Base-by-base conservation (phyloP, 2,329 filamentous ascomycete genomes). In the Penicillium sp. region DNA sequence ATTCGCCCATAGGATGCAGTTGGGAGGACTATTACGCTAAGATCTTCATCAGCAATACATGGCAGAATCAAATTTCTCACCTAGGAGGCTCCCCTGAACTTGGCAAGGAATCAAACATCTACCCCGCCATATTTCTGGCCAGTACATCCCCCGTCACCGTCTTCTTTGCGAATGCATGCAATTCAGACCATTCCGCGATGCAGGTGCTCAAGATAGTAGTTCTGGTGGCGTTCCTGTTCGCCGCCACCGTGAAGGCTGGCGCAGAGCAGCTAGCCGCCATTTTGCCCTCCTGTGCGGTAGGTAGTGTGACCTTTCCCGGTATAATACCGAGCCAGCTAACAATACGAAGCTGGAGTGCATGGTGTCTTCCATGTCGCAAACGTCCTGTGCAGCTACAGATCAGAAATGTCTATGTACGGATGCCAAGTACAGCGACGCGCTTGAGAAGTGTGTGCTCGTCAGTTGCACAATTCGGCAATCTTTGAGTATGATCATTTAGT, bases 361-460 rank as follows among this genome's bases (percentile, higher is more conserved):
- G 59, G 60, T 56, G 6, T 35, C 45, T 26, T 66, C 68, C 1
- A 61, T 78, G 22, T 67, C 73, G 4, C 66, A 72, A 62, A 81
- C 79, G 1, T 64, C 63, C 10, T 82, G 80, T 60, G 67, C 73
- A 4, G 62, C 71, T 1, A 77, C 79, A 4, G 71, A 81, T 58
- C 71, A 73, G 49, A 69, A 70, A 19, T 82, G 80, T 60, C 70
- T 81, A 24, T 82, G 80, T 63, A 74, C 68, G 1, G 73, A 80
- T 62, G 58, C 59, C 1, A 64, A 68, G 2, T 70, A 81, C 30
- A 75, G 74, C 24, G 64, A 61, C 0, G 63, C 70, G 24, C 68
- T 80, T 4, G 70, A 72, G 9, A 40, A 65, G 15, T 82, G 80
- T 42, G 73, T 81, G 5, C 17, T 62, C 12, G 44, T 69, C 17